Percentiles rank a stretch among this genome's conserved stretches.
These are phyloP conservation scores for Sphagnum magellanicum DNA, from an alignment of 228 moss, liverwort and hornwort species.

Conservation along the genomic window DNA sequence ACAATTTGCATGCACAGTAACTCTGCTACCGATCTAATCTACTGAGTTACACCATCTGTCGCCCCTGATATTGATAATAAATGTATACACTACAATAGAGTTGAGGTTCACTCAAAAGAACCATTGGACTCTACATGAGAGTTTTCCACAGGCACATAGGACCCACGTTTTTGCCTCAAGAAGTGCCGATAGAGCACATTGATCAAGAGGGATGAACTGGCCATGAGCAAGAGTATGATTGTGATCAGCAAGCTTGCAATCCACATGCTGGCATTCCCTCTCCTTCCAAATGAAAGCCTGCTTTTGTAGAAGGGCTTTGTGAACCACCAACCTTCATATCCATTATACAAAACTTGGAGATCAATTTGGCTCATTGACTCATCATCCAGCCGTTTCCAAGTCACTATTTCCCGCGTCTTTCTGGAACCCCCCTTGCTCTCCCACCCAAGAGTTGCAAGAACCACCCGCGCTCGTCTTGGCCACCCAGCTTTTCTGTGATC, in stretches of 20 bases:
- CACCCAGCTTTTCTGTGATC: constrained; percentile 66
- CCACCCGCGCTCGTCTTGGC: constrained; percentile 75
- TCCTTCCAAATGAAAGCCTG: constrained; percentile 22
- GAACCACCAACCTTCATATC: constrained; percentile 45
- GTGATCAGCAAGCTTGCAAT: constrained; percentile 32
- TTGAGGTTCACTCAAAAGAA: not conserved
- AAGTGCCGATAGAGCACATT: constrained; percentile 26
- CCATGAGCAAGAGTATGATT: constrained; percentile 30
- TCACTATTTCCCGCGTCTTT: constrained; percentile 55
- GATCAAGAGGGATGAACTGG: constrained; percentile 23
- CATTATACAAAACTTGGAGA: constrained; percentile 41
- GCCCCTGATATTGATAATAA: too few species aligned
- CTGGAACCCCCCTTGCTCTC: constrained; percentile 23
- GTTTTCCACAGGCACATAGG: constrained; percentile 14
- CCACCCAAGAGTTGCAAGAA: constrained; percentile 61
- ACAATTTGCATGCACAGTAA: too few species aligned
- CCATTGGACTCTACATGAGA: constrained; percentile 54
- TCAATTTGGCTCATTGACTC: constrained; percentile 44
- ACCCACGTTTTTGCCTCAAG: constrained; percentile 26
- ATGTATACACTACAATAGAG: too few species aligned
- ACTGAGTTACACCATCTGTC: too few species aligned
- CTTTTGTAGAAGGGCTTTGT: constrained; percentile 33
- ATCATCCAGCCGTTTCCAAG: constrained; percentile 86
- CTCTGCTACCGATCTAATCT: too few species aligned
- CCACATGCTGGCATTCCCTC: constrained; percentile 26